Base-by-base conservation (phyloP, 2,329 filamentous ascomycete genomes). In the Penicillium sp. region DNA sequence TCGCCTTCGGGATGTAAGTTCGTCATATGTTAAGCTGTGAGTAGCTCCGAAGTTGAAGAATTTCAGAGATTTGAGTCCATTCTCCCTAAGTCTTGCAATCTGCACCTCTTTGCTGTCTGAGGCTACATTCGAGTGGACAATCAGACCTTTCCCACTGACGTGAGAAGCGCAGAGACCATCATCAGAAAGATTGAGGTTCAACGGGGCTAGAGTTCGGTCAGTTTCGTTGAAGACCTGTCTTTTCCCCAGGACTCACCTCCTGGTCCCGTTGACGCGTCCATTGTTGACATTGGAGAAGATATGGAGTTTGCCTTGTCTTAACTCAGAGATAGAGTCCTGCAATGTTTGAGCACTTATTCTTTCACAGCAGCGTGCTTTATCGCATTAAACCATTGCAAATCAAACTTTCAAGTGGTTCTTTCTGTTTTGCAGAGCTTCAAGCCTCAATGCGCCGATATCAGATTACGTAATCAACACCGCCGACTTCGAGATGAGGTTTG, bases 71-170 rank as follows among this genome's bases (percentile, higher is more conserved):
- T 67, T 75, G 21, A 63, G 57, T 3, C 52, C 49, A n/a, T 47
- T 66, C 22, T 73, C 71, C 58, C 71, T 72, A 38, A 67, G 49
- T 52, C 64, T 71, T 49, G 67, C 62, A 14, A 68, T 61, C 27
- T 71, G 65, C 22, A 71, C 61, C 34, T 71, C 68, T 44, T 69
- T 66, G 40, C 67, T 63, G 4, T 67, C 69, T 2, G 69, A 66
- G 11, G 63, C 55, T 24, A 63, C 60, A 36, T 68, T 63, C 7
- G 68, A 66, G 46, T 73, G 69, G 9, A 75, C 49, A 10, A 69
- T 50, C 10, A 74, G 52, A n/a, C 72, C 68, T 52, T 71, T 74
- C 2, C 61, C 67, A 49, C 60, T 66, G 22, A 67, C 32, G 10
- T 70, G 68, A n/a, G 61, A 60, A 27, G 61, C 67, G 56, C 63